These are phyloP conservation scores for Termitomyces sp. DNA, from an alignment of 768 basidiomycete genomes.

Conservation along the genomic window DNA sequence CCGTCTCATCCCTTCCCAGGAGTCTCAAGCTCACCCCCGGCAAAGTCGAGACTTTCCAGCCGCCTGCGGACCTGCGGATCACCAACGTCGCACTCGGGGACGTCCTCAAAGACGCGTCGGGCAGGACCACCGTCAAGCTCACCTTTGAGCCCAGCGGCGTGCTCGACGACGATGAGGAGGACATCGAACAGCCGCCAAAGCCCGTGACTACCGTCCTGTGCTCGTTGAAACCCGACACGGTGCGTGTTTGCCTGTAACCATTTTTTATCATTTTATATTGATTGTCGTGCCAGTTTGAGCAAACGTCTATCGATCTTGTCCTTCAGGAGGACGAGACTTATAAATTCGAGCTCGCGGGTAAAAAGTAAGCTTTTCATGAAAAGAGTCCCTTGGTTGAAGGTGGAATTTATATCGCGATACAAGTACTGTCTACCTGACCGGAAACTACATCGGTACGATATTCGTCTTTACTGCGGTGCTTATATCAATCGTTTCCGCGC, in stretches of 20 bases:
- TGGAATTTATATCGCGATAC: background rate
- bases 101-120: conserved; percentile 52
- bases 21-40: conserved; percentile 55
- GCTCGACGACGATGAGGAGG: conserved; percentile 29
- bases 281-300: conserved; percentile 56
- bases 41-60: conserved; percentile 47
- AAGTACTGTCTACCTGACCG: conserved; percentile 72
- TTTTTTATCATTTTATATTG: background rate
- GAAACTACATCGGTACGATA: conserved; percentile 73
- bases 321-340: conserved; percentile 64
- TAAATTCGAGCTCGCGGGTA: conserved; percentile 66
- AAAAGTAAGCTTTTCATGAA: conserved; percentile 67
- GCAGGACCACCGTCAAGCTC: conserved; percentile 65
- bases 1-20: conserved; percentile 34
- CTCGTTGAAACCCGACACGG: conserved; percentile 79
- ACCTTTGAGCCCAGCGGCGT: conserved; percentile 37
- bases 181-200: conserved; percentile 28
- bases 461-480: background rate
- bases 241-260: conserved; percentile 27
- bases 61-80: conserved; percentile 67
- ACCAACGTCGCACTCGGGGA: conserved; percentile 82
- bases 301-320: conserved; percentile 62
- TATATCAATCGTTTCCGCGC: background rate
- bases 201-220: conserved; percentile 57
- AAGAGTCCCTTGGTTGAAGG: too few species aligned